Base-by-base conservation (phyloP, 139 green algal genomes). In the Dunaliella primolecta region DNA sequence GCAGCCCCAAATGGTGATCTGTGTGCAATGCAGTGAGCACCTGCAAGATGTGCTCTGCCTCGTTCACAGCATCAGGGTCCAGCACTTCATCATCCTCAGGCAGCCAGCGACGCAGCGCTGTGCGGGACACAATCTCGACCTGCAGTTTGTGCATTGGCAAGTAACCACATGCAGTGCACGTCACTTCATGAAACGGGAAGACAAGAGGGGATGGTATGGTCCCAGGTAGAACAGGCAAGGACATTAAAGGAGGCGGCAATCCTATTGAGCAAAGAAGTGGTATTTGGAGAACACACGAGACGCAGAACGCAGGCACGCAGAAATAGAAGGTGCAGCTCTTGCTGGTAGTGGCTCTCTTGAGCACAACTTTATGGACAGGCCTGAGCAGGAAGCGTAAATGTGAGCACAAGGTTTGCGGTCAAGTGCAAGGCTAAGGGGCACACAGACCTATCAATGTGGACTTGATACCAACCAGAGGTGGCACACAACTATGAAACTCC, bases 81-180 rank as follows among this genome's bases (percentile, higher is more conserved):
- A 91, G 84, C 20, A 80, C 21, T 33, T 84, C 31, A 15, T 90
- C 84, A 1, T 94, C 91, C 57, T 90, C 80, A 21, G 86, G 87
- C 36, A 90, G 79, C 87, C 86, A 91, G 36, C 77, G 85, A 83
- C 91, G 89, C 35, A 35, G 82, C 76, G 85, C 87, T n/a, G n/a
- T n/a, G 29, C 89, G 86, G 1, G 88, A 82, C 20, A 83, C 56
- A 3, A 92, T 86, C 82, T 93, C 89, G 33, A 91, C 87, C 46
- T 64, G 46, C 46, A 64, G n/a, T n/a, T n/a, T n/a, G n/a, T n/a
- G n/a, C n/a, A n/a, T n/a, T 64, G 46, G 46, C 7, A 7, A 64
- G 46, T 15, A 64, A 15, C 46, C 46, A 64, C 46, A 64, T 7
- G 15, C 46, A 64, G 15, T 64, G 46, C 46, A 64, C 46, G 15